Percentiles rank a stretch among this genome's conserved stretches.
Evolutionary conservation across 345 rosid genomes (phyloP).

Genomic region (Eucalyptus sp.): DNA sequence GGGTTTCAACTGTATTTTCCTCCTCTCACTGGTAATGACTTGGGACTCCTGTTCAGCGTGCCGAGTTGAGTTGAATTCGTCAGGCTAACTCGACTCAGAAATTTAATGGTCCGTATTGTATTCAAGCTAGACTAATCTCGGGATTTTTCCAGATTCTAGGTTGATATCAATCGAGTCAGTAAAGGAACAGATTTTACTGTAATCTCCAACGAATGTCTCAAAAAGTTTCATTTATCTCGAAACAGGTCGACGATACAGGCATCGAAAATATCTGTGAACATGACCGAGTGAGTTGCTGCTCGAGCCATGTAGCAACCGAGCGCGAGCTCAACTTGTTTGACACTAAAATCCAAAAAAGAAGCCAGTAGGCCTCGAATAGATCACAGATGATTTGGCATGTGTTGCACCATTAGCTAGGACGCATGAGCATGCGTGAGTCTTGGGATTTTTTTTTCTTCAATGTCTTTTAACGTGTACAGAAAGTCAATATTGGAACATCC

Average conservation of each 20-base stretch:
- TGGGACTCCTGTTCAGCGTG: not conserved
- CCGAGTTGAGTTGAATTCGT: not conserved
- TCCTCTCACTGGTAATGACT: not conserved
- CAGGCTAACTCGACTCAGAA: not conserved
- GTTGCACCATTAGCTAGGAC: not conserved
- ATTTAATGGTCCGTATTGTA: not conserved
- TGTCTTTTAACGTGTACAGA: too few species aligned
- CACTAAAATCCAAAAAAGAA: not conserved
- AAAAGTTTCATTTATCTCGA: not conserved
- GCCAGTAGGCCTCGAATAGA: not conserved
- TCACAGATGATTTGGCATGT: not conserved
- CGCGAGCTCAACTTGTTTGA: not conserved
- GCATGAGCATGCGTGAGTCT: not conserved
- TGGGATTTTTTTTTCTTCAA: not conserved
- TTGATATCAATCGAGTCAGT: not conserved
- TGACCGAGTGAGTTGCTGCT: not conserved
- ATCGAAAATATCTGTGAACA: too few species aligned
- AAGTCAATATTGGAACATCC: too few species aligned
- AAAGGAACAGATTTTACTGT: not conserved
- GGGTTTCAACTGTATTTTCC: not conserved
- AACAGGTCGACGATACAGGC: too few species aligned
- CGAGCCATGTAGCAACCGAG: not conserved
- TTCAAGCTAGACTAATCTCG: not conserved
- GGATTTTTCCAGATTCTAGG: not conserved
- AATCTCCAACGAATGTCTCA: not conserved